phyloP scores from a whole-genome alignment of 2,329 filamentous ascomycete species.

The Pestalotiopsis sp. region DNA sequence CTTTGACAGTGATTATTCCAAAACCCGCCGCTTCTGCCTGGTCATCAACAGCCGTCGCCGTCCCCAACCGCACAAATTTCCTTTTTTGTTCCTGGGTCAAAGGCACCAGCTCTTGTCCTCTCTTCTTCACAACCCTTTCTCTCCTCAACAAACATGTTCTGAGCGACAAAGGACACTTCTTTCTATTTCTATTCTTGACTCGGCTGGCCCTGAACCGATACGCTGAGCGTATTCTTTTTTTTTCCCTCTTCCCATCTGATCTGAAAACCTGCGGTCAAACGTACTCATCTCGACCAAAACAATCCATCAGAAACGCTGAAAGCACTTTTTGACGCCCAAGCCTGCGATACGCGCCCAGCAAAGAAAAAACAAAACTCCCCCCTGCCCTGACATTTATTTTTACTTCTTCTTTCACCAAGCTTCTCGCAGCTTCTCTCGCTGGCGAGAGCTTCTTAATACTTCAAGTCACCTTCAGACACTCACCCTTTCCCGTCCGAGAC shows the following conservation, averaged over 20 bases:
- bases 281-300: neutral
- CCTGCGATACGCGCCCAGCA: neutral
- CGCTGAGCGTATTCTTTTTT: conserved; percentile 18
- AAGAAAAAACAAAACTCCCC: neutral
- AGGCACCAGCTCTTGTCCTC: conserved; percentile 9
- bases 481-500: neutral
- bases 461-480: conserved; percentile 8
- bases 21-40: too few relatives aligned
- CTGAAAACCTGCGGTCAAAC: neutral
- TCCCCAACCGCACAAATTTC: too few relatives aligned
- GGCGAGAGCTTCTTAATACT: conserved; percentile 2
- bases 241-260: neutral
- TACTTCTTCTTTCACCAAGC: neutral
- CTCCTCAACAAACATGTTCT: conserved; percentile 4
- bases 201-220: conserved; percentile 15
- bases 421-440: conserved; percentile 3
- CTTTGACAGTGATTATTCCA: too few relatives aligned
- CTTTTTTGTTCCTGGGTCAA: neutral
- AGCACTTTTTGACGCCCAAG: neutral
- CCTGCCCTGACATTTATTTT: neutral
- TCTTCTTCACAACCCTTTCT: conserved; percentile 17
- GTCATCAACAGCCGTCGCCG: too few relatives aligned
- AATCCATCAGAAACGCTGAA: neutral
- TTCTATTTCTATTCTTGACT: conserved; percentile 24
- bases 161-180: conserved; percentile 5